A percentile compares a stretch with the other conserved stretches of the same genome.
Conservation (phyloP, 2,329 filamentous ascomycete genomes). For the Microcyclospora pomicola region DNA sequence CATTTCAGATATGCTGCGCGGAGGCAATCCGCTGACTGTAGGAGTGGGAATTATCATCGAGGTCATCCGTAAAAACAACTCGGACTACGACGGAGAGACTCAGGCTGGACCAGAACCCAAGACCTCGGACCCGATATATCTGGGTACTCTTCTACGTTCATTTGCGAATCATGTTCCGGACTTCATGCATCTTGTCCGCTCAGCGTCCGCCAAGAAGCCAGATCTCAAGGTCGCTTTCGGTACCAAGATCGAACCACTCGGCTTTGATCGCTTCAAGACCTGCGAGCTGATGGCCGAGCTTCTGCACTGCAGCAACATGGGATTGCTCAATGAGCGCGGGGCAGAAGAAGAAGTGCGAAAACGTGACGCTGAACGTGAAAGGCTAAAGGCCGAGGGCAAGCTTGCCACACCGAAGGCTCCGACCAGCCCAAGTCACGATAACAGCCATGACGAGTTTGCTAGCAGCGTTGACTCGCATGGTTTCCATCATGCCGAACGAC, state of each 20-base stretch:
- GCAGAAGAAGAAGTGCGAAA: slow-evolving; percentile 74
- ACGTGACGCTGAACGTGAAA: slow-evolving; percentile 69
- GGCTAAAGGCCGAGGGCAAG: slow-evolving; percentile 62
- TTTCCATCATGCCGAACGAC: slow-evolving; percentile 36
- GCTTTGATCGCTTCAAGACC: slow-evolving; percentile 96
- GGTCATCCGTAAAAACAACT: slow-evolving; percentile 98
- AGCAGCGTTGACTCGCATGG: slow-evolving; percentile 39
- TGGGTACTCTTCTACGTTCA: slow-evolving; percentile 74
- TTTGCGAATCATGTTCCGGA: slow-evolving; percentile 87
- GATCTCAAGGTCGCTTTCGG: slow-evolving; percentile 80
- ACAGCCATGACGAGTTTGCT: slow-evolving; percentile 31
- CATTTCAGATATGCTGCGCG: slow-evolving; percentile 82
- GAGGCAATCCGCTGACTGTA: slow-evolving; percentile 87
- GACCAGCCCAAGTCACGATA: slow-evolving; percentile 42
- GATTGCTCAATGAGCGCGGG: slow-evolving; percentile 77
- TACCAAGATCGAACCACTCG: slow-evolving; percentile 78
- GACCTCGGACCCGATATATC: slow-evolving; percentile 90
- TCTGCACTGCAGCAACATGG: slow-evolving; percentile 97
- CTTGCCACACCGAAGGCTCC: slow-evolving; percentile 44
- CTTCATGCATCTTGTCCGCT: slow-evolving; percentile 83
- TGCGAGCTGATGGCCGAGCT: slow-evolving; percentile 98
- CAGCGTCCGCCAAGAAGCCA: slow-evolving; percentile 57
- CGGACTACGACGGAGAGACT: slow-evolving; percentile 91
- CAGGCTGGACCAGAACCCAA: slow-evolving; percentile 64
- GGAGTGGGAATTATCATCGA: slow-evolving; percentile 96